Base-by-base conservation (phyloP, 768 basidiomycete species). In the Chalciporus piperatus region DNA sequence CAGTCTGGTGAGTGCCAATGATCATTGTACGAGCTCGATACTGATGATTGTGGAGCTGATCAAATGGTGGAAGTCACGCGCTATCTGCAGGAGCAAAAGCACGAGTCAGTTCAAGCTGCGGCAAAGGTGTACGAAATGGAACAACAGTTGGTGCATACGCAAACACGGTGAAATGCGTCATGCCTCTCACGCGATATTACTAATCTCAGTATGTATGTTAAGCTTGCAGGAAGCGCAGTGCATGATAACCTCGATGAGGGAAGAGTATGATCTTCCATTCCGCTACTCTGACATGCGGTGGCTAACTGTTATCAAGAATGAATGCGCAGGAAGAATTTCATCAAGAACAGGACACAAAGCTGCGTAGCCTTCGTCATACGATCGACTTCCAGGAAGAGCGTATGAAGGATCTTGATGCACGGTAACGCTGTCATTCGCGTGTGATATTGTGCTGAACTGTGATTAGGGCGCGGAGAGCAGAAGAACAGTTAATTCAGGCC, bases 361-460 rank as follows among this genome's bases (percentile, higher is more conserved):
- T 69, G n/a, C 65, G 59, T 37, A 53, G 63, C 17, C 59, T 70
- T 47, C 67, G 63, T 32, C 58, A 69, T 45, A 56, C 65, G n/a
- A 60, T 63, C 30, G 58, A 65, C 0, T 65, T 65, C 47, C 67
- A 70, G 39, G 67, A 69, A 54, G 63, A 51, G 20, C 62, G 59
- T n/a, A 39, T 59, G 37, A 65, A 59, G 41, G 50, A 45, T 17
- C 38, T 63, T 37, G 67, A 70, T 50, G 47, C 55, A 41, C 65
- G 63, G 67, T 69, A 62, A 39, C 35, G 28, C 12, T 37, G 23
- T 28, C 35, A 25, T 42, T 41, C 23, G 7, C 17, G 1, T 9
- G 17, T 28, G 14, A 22, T 19, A 22, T 45, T 51, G 41, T 32
- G 50, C 52, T 67, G 35, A 60, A 48, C 41, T 46, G 22, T 32